Percentiles rank a stretch among this genome's conserved stretches.
Evolutionary conservation across 495 filamentous ascomycete genomes (phyloP).

Genomic region (Lophiotrema nucula): DNA sequence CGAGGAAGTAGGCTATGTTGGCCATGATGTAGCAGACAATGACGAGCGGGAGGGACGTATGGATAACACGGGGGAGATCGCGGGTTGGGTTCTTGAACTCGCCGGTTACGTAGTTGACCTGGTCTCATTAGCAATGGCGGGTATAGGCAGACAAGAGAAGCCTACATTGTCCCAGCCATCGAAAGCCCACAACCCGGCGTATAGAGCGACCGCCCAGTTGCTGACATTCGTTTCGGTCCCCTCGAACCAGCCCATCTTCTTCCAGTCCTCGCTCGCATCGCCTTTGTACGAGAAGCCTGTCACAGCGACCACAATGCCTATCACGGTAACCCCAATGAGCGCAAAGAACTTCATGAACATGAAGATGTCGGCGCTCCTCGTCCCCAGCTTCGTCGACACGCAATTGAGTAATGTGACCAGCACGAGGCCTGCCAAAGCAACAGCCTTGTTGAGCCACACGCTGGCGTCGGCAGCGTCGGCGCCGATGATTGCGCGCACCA

Average conservation of each 20-base stretch:
- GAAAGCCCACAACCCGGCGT: slow-evolving; percentile 96
- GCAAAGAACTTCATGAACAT: slow-evolving; percentile 97
- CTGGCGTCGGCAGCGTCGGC: slow-evolving; percentile 73
- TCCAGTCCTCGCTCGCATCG: slow-evolving; percentile 81
- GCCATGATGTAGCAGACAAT: slow-evolving; percentile 87
- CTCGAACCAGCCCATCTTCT: slow-evolving; percentile 81
- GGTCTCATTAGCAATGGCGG: too few relatives aligned
- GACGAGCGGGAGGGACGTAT: slow-evolving; percentile 94
- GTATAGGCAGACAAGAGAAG: slow-evolving; percentile 22
- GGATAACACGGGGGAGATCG: slow-evolving; percentile 91
- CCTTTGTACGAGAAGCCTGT: slow-evolving; percentile 80
- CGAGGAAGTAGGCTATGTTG: slow-evolving; percentile 90
- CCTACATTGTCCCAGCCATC: slow-evolving; percentile 98
- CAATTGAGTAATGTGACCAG: slow-evolving; percentile 83
- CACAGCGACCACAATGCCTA: slow-evolving; percentile 82
- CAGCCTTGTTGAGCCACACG: slow-evolving; percentile 86
- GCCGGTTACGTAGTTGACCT: slow-evolving; percentile 96
- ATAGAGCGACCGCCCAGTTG: slow-evolving; percentile 86
- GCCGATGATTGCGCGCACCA: slow-evolving; percentile 80
- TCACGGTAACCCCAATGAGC: slow-evolving; percentile 80
- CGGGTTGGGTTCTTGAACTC: slow-evolving; percentile 90
- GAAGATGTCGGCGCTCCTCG: slow-evolving; percentile 79
- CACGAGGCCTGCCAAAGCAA: slow-evolving; percentile 73
- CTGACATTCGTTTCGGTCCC: slow-evolving; percentile 75
- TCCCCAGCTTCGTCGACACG: slow-evolving; percentile 82